Evolutionary conservation across 2,329 filamentous ascomycete species (phyloP).

Genomic region (Fusarium paranaense): DNA sequence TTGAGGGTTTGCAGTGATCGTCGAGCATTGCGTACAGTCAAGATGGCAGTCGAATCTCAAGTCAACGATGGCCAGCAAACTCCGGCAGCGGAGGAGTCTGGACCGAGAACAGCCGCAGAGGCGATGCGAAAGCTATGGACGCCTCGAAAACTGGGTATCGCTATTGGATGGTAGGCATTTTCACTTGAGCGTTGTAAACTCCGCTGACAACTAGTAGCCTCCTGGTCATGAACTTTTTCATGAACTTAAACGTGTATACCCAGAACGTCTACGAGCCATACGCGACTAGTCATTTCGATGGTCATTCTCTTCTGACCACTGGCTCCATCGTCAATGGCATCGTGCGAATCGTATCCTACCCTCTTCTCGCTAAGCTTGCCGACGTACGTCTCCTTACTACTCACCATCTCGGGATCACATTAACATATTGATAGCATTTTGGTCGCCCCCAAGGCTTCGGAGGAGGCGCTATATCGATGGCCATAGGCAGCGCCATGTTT

Average conservation of each 20-base stretch:
- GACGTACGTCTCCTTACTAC: slow-evolving; percentile 2
- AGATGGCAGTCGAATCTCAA: slow-evolving; percentile 2
- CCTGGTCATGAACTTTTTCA: slow-evolving; percentile 37
- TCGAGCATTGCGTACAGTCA: background rate
- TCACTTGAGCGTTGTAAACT: rapidly evolving
- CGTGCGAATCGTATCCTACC: slow-evolving; percentile 27
- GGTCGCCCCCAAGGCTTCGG: slow-evolving; percentile 27
- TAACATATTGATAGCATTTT: slow-evolving; percentile 15
- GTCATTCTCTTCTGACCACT: slow-evolving; percentile 23
- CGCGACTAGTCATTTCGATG: slow-evolving; percentile 33
- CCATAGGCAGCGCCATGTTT: slow-evolving; percentile 30
- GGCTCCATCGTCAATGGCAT: slow-evolving; percentile 30
- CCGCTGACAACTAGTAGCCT: background rate
- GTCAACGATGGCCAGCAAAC: background rate
- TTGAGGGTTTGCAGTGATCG: background rate
- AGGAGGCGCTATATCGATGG: slow-evolving; percentile 21
- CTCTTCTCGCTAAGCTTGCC: slow-evolving; percentile 31
- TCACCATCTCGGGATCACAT: background rate
- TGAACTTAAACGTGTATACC: slow-evolving; percentile 35
- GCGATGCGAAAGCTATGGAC: slow-evolving; percentile 32
- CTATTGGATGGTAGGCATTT: slow-evolving; percentile 17
- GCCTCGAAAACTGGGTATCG: background rate
- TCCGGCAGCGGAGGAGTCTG: background rate
- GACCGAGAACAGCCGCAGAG: slow-evolving; percentile 19
- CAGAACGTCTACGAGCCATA: slow-evolving; percentile 36